Percentiles rank a stretch among this genome's conserved stretches.
Conservation (phyloP, 805 yeast genomes). For the Spencermartinsiella europaea region DNA sequence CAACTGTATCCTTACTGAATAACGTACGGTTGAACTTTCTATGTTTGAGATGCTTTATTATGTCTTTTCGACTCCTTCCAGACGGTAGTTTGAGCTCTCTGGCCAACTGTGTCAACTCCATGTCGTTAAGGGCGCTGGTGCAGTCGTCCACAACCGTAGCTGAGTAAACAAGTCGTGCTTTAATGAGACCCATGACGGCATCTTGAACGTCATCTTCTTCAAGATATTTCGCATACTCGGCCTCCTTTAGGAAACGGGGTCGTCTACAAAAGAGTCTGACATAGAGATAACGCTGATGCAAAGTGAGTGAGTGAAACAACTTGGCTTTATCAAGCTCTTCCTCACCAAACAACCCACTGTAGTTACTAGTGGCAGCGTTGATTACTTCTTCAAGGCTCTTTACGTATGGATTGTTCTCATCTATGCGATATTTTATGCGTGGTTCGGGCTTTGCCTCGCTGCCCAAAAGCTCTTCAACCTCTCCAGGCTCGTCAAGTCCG, state of each 20-base stretch:
- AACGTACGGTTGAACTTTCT: neutral
- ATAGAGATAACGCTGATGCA: slow-evolving; percentile 8
- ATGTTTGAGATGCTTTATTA: slow-evolving; percentile 16
- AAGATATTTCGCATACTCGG: slow-evolving; percentile 23
- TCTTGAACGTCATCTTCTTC: slow-evolving; percentile 15
- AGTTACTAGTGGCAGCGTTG: neutral
- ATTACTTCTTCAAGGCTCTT: slow-evolving; percentile 6
- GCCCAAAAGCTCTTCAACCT: too few species aligned
- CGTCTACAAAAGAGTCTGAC: slow-evolving; percentile 16
- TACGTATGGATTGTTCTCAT: slow-evolving; percentile 3
- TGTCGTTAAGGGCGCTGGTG: slow-evolving; percentile 8
- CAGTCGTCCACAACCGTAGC: neutral
- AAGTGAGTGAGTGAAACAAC: slow-evolving; percentile 2
- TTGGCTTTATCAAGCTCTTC: slow-evolving; percentile 4
- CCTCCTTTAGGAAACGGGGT: slow-evolving; percentile 11
- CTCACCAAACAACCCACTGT: slow-evolving; percentile 6
- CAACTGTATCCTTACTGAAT: slow-evolving; percentile 13
- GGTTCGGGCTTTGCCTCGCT: too few species aligned
- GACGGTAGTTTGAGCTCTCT: slow-evolving; percentile 19
- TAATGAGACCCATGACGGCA: slow-evolving; percentile 1
- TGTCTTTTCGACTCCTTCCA: slow-evolving; percentile 12
- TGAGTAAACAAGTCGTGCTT: neutral
- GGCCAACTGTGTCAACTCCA: slow-evolving; percentile 11
- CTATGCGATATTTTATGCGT: neutral
- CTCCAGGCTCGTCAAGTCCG: too few species aligned